These are phyloP conservation scores for Eimeria praecox DNA, from an alignment of 169 alveolate genomes.

Conservation along the genomic window DNA sequence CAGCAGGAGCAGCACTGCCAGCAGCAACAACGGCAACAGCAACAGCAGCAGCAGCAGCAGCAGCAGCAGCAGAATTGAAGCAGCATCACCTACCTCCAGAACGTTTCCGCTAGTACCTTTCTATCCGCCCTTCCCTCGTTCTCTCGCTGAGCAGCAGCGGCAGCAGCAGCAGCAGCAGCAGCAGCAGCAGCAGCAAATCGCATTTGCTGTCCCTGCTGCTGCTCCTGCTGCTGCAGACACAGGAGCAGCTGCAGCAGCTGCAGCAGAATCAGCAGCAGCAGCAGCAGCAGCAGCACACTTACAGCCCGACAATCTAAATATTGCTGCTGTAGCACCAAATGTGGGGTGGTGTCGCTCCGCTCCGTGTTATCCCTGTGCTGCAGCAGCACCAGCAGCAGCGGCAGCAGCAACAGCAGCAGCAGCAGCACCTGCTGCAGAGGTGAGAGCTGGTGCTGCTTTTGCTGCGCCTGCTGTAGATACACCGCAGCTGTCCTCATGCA, in stretches of 20 bases:
- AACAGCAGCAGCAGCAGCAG: background rate
- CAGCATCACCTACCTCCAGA: background rate
- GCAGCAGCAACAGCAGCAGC: background rate
- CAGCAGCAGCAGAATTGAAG: background rate
- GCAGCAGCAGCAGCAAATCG: background rate
- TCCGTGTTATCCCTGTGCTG: background rate
- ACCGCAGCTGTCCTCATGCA: background rate
- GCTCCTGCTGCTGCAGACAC: background rate
- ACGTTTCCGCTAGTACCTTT: background rate
- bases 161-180: background rate
- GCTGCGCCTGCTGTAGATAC: background rate
- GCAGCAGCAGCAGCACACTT: conserved; percentile 20
- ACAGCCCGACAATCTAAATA: background rate
- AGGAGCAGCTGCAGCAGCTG: background rate
- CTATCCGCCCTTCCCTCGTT: background rate
- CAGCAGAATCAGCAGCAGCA: background rate
- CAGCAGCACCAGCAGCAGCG: conserved; percentile 3
- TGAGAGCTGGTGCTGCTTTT: background rate
- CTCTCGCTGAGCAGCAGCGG: background rate
- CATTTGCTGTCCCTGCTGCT: background rate
- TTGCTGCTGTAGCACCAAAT: background rate
- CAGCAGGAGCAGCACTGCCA: background rate
- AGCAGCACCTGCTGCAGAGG: background rate
- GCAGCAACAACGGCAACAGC: background rate
- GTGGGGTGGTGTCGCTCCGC: background rate